Conservation (phyloP, 179 eudicot species). For the Amaranthus tricolor region DNA sequence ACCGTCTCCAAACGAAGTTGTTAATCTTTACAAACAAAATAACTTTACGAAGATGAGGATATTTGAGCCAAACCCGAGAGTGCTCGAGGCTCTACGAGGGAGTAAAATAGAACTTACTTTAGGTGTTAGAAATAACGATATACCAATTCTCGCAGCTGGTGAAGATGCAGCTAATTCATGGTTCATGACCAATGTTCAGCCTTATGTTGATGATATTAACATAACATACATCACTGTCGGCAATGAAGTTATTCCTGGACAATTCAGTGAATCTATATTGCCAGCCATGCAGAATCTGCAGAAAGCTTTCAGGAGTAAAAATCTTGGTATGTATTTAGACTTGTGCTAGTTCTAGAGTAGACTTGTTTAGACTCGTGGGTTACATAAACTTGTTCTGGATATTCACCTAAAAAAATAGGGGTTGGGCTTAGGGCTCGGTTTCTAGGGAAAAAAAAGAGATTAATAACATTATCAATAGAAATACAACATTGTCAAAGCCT, state of each 20-base stretch:
- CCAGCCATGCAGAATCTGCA: constrained; percentile 44
- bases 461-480: no score
- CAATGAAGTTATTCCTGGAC: constrained; percentile 50
- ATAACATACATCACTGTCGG: constrained; percentile 42
- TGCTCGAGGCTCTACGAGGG: constrained; percentile 46
- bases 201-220: constrained; percentile 28
- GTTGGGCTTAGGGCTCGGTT: no score
- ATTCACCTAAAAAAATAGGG: no score
- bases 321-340: constrained; percentile 25
- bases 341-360: no score
- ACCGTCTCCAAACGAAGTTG: constrained; percentile 40
- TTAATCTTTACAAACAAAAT: constrained; percentile 27
- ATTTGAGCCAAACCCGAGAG: constrained; percentile 41
- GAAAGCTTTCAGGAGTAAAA: constrained; percentile 16
- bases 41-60: constrained; percentile 42
- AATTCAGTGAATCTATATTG: constrained; percentile 34
- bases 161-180: constrained; percentile 37
- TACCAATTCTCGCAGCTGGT: constrained; percentile 34
- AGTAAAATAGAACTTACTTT: constrained; percentile 36
- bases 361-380: no score
- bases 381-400: no score
- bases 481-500: no score
- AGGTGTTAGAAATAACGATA: constrained; percentile 44
- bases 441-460: no score
- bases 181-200: constrained; percentile 43